Conservation (phyloP, 768 basidiomycete genomes). For the Galerina sulciceps region DNA sequence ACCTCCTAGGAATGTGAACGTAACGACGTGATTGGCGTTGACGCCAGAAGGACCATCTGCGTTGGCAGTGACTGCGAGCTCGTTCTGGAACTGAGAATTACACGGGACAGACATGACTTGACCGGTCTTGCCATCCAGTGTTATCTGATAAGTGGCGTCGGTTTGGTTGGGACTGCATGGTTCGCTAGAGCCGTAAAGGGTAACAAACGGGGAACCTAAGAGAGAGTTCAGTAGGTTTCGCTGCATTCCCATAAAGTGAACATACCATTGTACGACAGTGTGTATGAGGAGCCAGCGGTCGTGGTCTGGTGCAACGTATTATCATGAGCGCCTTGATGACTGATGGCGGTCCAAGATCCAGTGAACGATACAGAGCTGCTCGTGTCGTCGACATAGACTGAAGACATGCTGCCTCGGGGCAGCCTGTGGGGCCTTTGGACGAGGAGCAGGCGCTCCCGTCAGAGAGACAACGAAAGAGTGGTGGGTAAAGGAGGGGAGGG, state of each 20-base stretch:
- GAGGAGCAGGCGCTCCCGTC: no score
- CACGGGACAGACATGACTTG: not conserved
- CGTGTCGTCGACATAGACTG: not conserved
- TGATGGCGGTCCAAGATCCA: not conserved
- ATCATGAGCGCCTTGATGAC: not conserved
- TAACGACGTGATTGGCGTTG: not conserved
- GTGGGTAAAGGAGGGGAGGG: no score
- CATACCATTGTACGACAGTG: not conserved
- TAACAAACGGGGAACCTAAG: not conserved
- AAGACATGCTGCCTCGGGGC: not conserved
- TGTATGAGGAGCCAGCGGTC: not conserved
- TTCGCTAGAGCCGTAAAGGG: not conserved
- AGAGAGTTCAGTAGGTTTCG: not conserved
- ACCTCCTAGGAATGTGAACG: not conserved
- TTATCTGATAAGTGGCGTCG: not conserved
- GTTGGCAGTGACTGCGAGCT: not conserved
- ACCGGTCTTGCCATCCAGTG: not conserved
- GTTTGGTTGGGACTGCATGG: not conserved
- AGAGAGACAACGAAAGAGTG: no score
- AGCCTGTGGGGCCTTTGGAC: no score
- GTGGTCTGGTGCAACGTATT: not conserved
- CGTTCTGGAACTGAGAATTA: not conserved
- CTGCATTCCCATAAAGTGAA: not conserved
- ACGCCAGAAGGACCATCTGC: not conserved
- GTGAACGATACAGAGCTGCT: not conserved